Evolutionary conservation across 108 stramenopile genomes (phyloP), one percentile per base, ranked within the genome.

Genomic region (Craspedostauros australis): DNA sequence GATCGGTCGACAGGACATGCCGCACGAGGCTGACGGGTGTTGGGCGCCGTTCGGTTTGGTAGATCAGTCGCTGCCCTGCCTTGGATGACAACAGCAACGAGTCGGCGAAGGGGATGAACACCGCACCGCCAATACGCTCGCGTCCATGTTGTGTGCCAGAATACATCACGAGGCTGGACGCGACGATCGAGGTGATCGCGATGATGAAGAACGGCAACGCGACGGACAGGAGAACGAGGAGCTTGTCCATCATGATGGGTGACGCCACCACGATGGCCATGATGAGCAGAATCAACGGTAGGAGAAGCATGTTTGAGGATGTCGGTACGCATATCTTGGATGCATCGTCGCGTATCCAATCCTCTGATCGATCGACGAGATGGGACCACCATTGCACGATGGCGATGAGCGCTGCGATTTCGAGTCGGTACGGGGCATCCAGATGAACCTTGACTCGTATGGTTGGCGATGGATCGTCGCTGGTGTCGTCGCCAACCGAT

Each of bases 41-140:
- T 21, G 92, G 95, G 18, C 91, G 70, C 0, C 86, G 84, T 12
- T 88, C 95, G 0, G 76, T 73, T 27, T 86, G 69, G 56, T 92
- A 94, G 0, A 95, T 39, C 39, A 88, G 47, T 26, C 57, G 45
- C 58, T 84, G 88, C 22, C 77, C 82, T 12, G 70, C 51, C 21
- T 51, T 61, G 22, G 78, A 82, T 39, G 51, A 54, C 5, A 84
- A 28, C 37, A 88, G 63, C 8, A 80, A 31, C 15, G 73, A 7
- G n/a, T 44, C 46, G n/a, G n/a, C n/a, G n/a, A n/a, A n/a, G n/a
- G n/a, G n/a, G n/a, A n/a, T n/a, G n/a, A n/a, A n/a, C n/a, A n/a
- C n/a, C n/a, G n/a, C n/a, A n/a, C n/a, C n/a, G 27, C 60, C 64
- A 2, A 88, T 37, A 20, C 42, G 41, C 16, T 45, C 60, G 0